Percentiles rank a stretch among this genome's conserved stretches.
Evolutionary conservation across 208 protist genomes (phyloP).

Genomic region (Leishmania tarentolae): DNA sequence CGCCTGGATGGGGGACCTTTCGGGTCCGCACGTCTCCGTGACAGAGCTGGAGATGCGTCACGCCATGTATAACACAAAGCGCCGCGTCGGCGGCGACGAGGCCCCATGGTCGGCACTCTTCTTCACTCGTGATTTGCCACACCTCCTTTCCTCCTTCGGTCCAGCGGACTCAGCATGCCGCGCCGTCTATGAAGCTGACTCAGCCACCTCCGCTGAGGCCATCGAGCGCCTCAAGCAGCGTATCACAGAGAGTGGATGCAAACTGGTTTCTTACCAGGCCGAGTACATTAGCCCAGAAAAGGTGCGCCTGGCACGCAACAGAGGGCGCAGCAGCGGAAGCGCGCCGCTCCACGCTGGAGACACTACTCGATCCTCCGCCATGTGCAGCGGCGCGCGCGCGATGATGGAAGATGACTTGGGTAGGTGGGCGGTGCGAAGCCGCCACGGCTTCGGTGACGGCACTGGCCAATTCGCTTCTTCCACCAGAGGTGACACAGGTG

Average conservation of each 20-base stretch:
- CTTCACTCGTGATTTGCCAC: constrained; percentile 61
- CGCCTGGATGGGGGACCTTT: constrained; percentile 56
- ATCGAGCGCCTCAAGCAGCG: constrained; percentile 47
- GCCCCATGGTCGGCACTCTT: constrained; percentile 63
- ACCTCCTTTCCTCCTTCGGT: constrained; percentile 48
- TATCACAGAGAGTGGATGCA: constrained; percentile 31
- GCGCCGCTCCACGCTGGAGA: neutral
- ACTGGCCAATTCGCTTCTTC: neutral
- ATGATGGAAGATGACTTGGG: constrained; percentile 33
- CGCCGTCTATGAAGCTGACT: constrained; percentile 64
- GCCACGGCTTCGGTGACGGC: constrained; percentile 16
- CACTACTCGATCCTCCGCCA: neutral
- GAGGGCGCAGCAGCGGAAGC: neutral
- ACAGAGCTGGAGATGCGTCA: constrained; percentile 96
- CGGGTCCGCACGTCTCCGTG: constrained; percentile 75
- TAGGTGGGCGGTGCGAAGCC: constrained; percentile 23
- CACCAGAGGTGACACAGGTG: neutral
- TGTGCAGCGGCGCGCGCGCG: constrained; percentile 6
- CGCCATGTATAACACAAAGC: constrained; percentile 66
- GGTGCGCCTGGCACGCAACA: neutral
- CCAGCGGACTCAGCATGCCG: constrained; percentile 22
- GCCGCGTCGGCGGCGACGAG: constrained; percentile 29
- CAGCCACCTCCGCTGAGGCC: constrained; percentile 31
- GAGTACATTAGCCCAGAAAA: constrained; percentile 23
- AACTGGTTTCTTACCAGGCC: constrained; percentile 57